Evolutionary conservation across 2,329 filamentous ascomycete species (phyloP).

Genomic region (Aspergillus sp.): DNA sequence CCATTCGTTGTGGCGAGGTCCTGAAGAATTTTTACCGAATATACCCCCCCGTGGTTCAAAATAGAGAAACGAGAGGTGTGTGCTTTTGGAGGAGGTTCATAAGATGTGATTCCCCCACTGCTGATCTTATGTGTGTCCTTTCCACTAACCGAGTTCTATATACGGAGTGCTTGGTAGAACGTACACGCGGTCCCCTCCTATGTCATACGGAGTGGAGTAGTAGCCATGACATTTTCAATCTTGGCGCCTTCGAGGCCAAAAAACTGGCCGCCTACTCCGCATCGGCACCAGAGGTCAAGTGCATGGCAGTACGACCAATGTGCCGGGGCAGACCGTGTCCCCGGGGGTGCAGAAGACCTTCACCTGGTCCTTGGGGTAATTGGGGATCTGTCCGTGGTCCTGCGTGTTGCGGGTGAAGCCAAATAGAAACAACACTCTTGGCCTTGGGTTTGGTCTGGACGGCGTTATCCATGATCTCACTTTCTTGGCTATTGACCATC

Average conservation of each 20-base stretch:
- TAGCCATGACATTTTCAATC: neutral
- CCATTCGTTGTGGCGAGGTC: neutral
- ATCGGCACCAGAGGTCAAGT: slow-evolving; percentile 17
- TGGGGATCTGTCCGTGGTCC: slow-evolving; percentile 25
- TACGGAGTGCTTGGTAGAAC: too few relatives aligned
- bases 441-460: slow-evolving; percentile 27
- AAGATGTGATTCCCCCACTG: too few relatives aligned
- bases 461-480: slow-evolving; percentile 37
- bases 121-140: too few relatives aligned
- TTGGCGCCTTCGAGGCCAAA: slow-evolving; percentile 8
- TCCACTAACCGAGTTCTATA: too few relatives aligned
- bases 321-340: slow-evolving; percentile 19
- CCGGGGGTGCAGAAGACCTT: slow-evolving; percentile 18
- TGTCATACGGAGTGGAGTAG: neutral
- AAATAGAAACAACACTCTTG: slow-evolving; percentile 35
- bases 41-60: too few relatives aligned
- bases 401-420: slow-evolving; percentile 36
- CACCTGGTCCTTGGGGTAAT: slow-evolving; percentile 12
- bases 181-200: too few relatives aligned
- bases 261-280: slow-evolving; percentile 12
- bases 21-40: too few relatives aligned
- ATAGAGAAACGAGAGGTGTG: too few relatives aligned
- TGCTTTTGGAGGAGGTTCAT: too few relatives aligned
- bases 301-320: slow-evolving; percentile 16
- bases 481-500: slow-evolving; percentile 30